Evolutionary conservation across 2,329 filamentous ascomycete species (phyloP), one percentile per base, ranked within the genome.

Genomic region (Teratosphaeria gauchensis): DNA sequence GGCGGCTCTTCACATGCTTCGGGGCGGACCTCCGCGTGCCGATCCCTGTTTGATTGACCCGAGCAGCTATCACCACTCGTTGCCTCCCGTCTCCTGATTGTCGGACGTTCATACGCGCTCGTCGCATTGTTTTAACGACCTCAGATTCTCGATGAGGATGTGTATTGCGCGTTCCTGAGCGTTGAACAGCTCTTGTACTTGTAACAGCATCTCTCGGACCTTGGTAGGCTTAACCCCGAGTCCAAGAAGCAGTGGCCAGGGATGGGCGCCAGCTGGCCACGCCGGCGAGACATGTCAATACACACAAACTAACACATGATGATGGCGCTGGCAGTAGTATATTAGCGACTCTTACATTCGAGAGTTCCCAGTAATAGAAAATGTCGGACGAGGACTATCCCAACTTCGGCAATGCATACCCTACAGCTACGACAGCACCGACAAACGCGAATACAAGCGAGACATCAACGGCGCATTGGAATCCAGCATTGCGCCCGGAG

Each of bases 401-500:
- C 58, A 71, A 76, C 65, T 75, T 73, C 64, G 72, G 72, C 54
- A 73, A 72, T 66, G 75, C 74, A 54, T 73, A 67, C 66, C 61
- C 61, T 33, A 51, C 57, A 51, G 58, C 62, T 54, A 56, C 56
- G 51, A 59, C 58, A 32, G 56, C 54, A 16, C 48, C 55, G 19
- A 31, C 51, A 6, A 33, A 16, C 53, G 14, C 38, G 54, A n/a
- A 14, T 48, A 16, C 42, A 21, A 19, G 19, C 42, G 42, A 48
- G n/a, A 8, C 42, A 48, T 28, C 55, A 57, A 65, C 75, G 57
- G 76, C 77, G 21, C 19, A 48, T 48, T 84, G 82, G 82, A 80
- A 84, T 73, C 81, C 82, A 52, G 81, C 82, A 21, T 69, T 81
- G 61, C 73, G 79, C 66, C 76, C 62, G 28, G 35, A 51, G 6